Evolutionary conservation across 2,329 filamentous ascomycete species (phyloP), one percentile per base, ranked within the genome.

Genomic region (Orbilia oligospora): DNA sequence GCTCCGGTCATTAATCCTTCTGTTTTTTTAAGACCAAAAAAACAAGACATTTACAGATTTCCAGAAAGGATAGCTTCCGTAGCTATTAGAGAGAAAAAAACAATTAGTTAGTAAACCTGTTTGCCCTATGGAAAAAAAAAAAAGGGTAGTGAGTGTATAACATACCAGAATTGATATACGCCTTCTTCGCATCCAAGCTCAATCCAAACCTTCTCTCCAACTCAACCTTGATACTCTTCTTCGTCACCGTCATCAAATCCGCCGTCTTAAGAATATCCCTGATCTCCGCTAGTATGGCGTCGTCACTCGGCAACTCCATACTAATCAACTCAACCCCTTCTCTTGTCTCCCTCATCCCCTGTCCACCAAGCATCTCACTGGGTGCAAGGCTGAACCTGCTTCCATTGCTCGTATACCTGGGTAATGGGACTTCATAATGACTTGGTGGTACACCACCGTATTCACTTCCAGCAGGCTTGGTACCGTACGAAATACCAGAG

Each of bases 211-310:
- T 89, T 83, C 90, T 90, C 88, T 99, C 96, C 73, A 99, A 86
- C 86, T 99, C 96, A 81, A 89, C 86, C 88, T 98, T 98, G 85
- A 99, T 92, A 82, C 92, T 93, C 90, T 99, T 99, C 90, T 99
- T 99, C 81, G 96, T 99, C 51, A 99, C 93, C 3, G 90, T 94
- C 96, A 99, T 99, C 83, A 99, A 86, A 85, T 99, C 96, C 1
- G 94, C 94, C 12, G 92, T 97, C 81, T 91, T 89, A 80, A 99
- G 87, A 80, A 99, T 97, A 83, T 97, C 94, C 65, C 96, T 90
- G 82, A 99, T 99, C 87, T 99, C 96, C 0, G 93, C 91, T 80
- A 99, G 87, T 63, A 99, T 87, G 10, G 93, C 92, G 83, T 99
- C 96, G 82, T 99, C 96, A 79, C 88, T 92, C 0, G 96, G 96